phyloP scores from a whole-genome alignment of 2,329 filamentous ascomycete species.

The Bimuria novae-zelandiae region DNA sequence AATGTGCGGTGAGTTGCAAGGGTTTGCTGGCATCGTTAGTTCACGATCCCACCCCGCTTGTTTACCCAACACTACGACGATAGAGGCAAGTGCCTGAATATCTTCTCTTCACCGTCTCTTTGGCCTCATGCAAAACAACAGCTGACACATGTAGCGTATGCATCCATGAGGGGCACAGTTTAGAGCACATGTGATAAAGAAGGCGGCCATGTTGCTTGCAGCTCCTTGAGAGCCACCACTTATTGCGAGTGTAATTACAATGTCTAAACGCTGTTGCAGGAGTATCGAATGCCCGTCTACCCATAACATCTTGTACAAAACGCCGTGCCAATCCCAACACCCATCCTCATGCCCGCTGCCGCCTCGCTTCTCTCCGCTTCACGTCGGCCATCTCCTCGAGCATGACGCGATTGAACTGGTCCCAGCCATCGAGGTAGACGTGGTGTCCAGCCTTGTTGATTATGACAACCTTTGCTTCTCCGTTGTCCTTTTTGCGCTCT shows the following conservation, averaged over 20 bases:
- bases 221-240: too few species aligned
- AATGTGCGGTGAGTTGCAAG: conserved; percentile 23
- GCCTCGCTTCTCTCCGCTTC: conserved; percentile 43
- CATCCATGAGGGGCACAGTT: too few species aligned
- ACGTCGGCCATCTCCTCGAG: conserved; percentile 70
- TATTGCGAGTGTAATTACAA: too few species aligned
- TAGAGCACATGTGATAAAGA: too few species aligned
- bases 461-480: conserved; percentile 79
- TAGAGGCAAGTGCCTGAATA: conserved; percentile 5
- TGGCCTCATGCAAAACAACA: background rate
- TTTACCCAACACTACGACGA: background rate
- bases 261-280: too few species aligned
- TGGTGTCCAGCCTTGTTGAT: conserved; percentile 75
- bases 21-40: conserved; percentile 13
- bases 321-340: conserved; percentile 7
- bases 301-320: background rate
- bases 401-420: conserved; percentile 71
- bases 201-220: too few species aligned
- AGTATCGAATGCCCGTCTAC: background rate
- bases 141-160: background rate
- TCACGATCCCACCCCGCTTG: background rate
- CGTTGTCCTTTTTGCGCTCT: conserved; percentile 73
- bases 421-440: conserved; percentile 70
- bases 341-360: background rate
- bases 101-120: conserved; percentile 12